Percentiles rank a stretch among this genome's conserved stretches.
phyloP scores from a whole-genome alignment of 805 yeast species.

The Yamadazyma philogaea region DNA sequence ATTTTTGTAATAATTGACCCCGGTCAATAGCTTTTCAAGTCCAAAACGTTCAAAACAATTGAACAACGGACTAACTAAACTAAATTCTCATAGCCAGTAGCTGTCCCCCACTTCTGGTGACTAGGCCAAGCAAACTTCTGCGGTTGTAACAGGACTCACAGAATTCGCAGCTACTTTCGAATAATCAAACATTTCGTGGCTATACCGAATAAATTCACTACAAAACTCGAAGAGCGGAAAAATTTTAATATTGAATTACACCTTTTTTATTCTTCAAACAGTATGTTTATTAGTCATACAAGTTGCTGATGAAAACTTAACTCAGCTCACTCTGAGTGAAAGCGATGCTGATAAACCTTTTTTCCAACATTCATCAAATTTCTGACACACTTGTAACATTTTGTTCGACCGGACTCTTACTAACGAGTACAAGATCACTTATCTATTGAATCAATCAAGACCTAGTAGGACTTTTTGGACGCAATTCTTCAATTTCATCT shows the following conservation, averaged over 20 bases:
- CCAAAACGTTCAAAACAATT: too few relatives aligned
- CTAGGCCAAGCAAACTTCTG: too few relatives aligned
- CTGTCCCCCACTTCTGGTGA: too few relatives aligned
- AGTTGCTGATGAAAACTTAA: slow-evolving; percentile 48
- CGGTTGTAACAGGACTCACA: too few relatives aligned
- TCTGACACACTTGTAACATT: slow-evolving; percentile 3
- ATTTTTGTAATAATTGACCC: too few relatives aligned
- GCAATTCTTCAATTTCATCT: slow-evolving; percentile 69
- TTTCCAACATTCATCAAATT: slow-evolving; percentile 50
- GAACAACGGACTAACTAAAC: too few relatives aligned
- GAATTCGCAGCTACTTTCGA: too few relatives aligned
- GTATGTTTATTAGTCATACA: slow-evolving; percentile 25
- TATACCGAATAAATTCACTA: not conserved
- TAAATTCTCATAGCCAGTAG: too few relatives aligned
- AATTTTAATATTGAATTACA: not conserved
- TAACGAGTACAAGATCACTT: not conserved
- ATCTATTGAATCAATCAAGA: not conserved
- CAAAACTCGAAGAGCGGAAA: not conserved
- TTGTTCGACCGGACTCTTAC: not conserved
- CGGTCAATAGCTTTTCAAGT: too few relatives aligned
- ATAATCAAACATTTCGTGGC: too few relatives aligned
- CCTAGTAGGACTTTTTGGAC: slow-evolving; percentile 77
- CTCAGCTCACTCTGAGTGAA: slow-evolving; percentile 58
- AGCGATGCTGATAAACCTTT: slow-evolving; percentile 48
- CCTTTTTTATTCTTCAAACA: not conserved